These are phyloP conservation scores for Sugiyamaella japonica DNA, from an alignment of 1,139 yeast species.

Conservation along the genomic window DNA sequence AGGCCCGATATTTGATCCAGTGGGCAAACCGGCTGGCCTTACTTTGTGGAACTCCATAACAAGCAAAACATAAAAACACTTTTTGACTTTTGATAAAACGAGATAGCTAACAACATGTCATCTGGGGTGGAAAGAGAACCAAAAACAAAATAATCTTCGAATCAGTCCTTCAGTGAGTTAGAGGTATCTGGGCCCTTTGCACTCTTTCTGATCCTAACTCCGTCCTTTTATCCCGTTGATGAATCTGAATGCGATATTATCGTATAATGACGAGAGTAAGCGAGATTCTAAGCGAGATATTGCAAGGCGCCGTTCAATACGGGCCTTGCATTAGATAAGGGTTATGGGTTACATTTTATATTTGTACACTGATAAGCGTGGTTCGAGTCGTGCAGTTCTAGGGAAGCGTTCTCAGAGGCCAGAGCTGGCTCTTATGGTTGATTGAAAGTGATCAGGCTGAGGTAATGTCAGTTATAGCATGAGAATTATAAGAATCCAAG, in stretches of 20 bases:
- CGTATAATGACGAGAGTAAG: not conserved
- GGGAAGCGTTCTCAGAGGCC: too few relatives aligned
- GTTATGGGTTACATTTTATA: not conserved
- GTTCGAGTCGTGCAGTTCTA: too few relatives aligned
- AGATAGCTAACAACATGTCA: not conserved
- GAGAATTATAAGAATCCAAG: too few relatives aligned
- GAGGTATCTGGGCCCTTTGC: too few relatives aligned
- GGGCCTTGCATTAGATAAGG: constrained; percentile 1
- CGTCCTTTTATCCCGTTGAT: too few relatives aligned
- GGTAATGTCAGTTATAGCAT: too few relatives aligned
- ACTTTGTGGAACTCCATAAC: constrained; percentile 1
- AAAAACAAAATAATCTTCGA: too few relatives aligned
- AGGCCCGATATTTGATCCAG: not conserved
- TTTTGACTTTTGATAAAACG: not conserved
- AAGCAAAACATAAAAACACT: not conserved
- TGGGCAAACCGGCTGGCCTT: not conserved
- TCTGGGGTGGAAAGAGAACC: not conserved
- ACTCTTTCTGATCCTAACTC: too few relatives aligned
- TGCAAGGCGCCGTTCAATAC: not conserved
- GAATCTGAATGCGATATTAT: not conserved
- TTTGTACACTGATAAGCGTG: not conserved
- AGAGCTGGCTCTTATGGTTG: too few relatives aligned
- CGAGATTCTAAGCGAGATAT: not conserved
- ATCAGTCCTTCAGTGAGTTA: too few relatives aligned
- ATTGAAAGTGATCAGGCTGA: too few relatives aligned